Evolutionary conservation across 1,284 basidiomycete genomes (phyloP).

Genomic region (Grifola frondosa): DNA sequence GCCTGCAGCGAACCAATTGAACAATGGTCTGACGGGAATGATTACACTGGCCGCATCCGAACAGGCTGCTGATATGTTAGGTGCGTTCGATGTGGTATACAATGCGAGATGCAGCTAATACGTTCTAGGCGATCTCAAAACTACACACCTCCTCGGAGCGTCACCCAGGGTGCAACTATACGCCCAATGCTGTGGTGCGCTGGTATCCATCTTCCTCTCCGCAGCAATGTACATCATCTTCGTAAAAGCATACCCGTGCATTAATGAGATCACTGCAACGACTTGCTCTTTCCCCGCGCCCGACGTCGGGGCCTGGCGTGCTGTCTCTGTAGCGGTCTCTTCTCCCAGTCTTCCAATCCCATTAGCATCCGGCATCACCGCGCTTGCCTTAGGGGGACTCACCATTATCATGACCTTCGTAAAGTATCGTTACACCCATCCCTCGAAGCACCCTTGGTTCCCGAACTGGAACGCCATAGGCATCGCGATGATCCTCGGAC

Average conservation of each 20-base stretch:
- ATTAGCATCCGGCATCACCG: slow-evolving; percentile 56
- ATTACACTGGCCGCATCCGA: slow-evolving; percentile 58
- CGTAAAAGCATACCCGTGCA: slow-evolving; percentile 67
- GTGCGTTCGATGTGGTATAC: neutral
- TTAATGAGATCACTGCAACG: slow-evolving; percentile 33
- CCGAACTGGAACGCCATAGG: slow-evolving; percentile 27
- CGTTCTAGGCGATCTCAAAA: slow-evolving; percentile 63
- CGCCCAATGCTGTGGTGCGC: slow-evolving; percentile 55
- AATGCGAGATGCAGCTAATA: too few relatives aligned
- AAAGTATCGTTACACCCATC: slow-evolving; percentile 18
- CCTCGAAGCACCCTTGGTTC: slow-evolving; percentile 16
- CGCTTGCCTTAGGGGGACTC: slow-evolving; percentile 47
- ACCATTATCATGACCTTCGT: slow-evolving; percentile 15
- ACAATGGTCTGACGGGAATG: slow-evolving; percentile 61
- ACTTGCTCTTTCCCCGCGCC: slow-evolving; percentile 42
- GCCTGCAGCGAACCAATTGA: slow-evolving; percentile 42
- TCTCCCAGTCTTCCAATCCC: slow-evolving; percentile 50
- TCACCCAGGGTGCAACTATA: slow-evolving; percentile 66
- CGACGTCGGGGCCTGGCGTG: slow-evolving; percentile 62
- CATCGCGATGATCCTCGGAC: slow-evolving; percentile 25
- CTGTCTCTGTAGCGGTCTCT: slow-evolving; percentile 59
- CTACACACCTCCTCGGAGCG: slow-evolving; percentile 69
- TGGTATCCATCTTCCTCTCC: slow-evolving; percentile 58
- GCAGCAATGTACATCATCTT: slow-evolving; percentile 62
- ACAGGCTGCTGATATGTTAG: slow-evolving; percentile 61